Evolutionary conservation across 2,329 filamentous ascomycete species (phyloP), one percentile per base, ranked within the genome.

Genomic region (Coniochaeta sp.): DNA sequence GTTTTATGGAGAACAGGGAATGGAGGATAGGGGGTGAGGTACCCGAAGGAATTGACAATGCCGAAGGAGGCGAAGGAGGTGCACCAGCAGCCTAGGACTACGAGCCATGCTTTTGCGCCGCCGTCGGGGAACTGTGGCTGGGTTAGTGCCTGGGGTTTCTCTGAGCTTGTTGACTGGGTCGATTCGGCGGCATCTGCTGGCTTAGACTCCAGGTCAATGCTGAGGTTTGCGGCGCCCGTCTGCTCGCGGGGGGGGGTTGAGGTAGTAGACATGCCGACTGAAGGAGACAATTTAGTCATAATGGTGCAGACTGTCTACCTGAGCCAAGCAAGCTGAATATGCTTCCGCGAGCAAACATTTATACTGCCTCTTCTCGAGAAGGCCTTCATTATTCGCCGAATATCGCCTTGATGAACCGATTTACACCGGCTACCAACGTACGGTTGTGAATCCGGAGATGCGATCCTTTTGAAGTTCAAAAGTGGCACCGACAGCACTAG

Each of bases 31-130:
- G 12, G 22, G 18, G 3, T 9, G 14, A 16, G 6, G 6, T 31
- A 48, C 49, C 49, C 49, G 27, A 51, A 51, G 27, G 49, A 51
- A n/a, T 51, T 46, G 35, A 51, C 35, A 9, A 45, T 45, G 35
- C 49, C 49, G 18, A 51, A 51, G 13, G 49, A 45, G 26, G 35
- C 33, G 28, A 51, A 51, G n/a, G 24, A 31, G 3, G 49, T 45
- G 20, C 49, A 45, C 35, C 35, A 45, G 16, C 35, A 45, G 6
- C 49, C 49, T 18, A 45, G 20, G 6, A 45, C 49, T 4, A 51
- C 49, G 13, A 45, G 26, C 49, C 49, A 51, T 20, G 49, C 49
- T 16, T 45, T 45, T 6, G 26, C 18, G 13, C 35, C 49, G 14
- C 49, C 49, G 3, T 51, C 49, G 6, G 35, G 26, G 14, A 51